Evolutionary conservation across 352 stramenopile genomes (phyloP), one percentile per base, ranked within the genome.

Genomic region (Pythium utonaiense): DNA sequence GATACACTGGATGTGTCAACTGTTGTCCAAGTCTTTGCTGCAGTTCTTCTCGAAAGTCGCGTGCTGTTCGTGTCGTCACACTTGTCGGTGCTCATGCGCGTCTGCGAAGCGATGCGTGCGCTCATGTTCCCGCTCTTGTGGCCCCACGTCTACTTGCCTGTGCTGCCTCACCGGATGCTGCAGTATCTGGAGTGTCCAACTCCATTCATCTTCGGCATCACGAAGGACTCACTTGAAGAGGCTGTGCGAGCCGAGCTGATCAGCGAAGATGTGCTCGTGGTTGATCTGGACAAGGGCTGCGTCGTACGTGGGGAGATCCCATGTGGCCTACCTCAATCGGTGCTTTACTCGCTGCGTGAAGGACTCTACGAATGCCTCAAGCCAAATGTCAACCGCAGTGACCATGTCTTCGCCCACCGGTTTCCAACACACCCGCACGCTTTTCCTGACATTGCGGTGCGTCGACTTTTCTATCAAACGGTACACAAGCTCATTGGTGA

Each of bases 101-200:
- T 89, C 16, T 72, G 70, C 53, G 87, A 95, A 58, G 82, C 85
- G 0, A 63, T 95, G 28, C 82, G 83, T 48, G 73, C 83, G 24
- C 76, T 96, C n/a, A 86, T 96, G 75, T 88, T 89, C 33, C 88
- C 88, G 6, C 60, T 96, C 17, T 69, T 83, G 17, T 96, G 88
- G 88, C 85, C 87, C 24, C 88, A 96, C 53, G 83, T 95, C 41
- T 96, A 95, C 62, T 64, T 91, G 7, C 87, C 84, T 0, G 74
- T 96, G 38, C 71, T 96, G 25, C 87, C 87, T 3, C 76, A 71
- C 8, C 71, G 77, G 51, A 88, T 95, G 80, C 68, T 93, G 17
- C 80, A 90, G 69, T 93, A 90, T 53, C 72, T 95, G 17, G 82
- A 95, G 52, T 95, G 86, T 50, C 86, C 86, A 3, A 95, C 86